Evolutionary conservation across 2,329 filamentous ascomycete species (phyloP).

Genomic region (Nannizziopsis barbatae): DNA sequence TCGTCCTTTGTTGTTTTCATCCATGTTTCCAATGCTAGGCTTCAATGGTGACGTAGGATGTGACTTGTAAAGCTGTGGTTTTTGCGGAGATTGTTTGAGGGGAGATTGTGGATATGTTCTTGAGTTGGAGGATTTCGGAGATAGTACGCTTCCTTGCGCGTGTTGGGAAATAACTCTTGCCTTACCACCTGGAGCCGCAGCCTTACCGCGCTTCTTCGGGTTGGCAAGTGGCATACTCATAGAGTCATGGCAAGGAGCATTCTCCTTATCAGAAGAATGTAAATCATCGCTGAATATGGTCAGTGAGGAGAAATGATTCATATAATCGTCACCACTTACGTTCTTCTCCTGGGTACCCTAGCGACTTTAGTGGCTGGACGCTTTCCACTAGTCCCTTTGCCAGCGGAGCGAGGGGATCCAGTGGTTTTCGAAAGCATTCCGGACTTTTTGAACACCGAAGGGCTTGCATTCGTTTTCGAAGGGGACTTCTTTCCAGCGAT

Average conservation of each 20-base stretch:
- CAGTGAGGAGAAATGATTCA: slow-evolving; percentile 7
- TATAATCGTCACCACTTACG: background rate
- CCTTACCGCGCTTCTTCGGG: slow-evolving; percentile 55
- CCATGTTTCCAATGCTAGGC: slow-evolving; percentile 30
- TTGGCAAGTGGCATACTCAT: slow-evolving; percentile 47
- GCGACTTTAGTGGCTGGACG: slow-evolving; percentile 20
- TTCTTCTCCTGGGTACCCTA: slow-evolving; percentile 15
- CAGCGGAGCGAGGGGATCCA: slow-evolving; percentile 23
- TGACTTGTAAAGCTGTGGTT: slow-evolving; percentile 39
- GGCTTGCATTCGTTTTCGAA: background rate
- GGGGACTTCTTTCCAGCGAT: slow-evolving; percentile 37
- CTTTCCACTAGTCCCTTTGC: slow-evolving; percentile 20
- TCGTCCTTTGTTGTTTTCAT: slow-evolving; percentile 7
- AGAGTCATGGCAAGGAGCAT: slow-evolving; percentile 37
- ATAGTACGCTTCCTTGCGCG: slow-evolving; percentile 53
- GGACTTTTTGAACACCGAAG: slow-evolving; percentile 25
- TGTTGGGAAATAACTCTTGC: slow-evolving; percentile 35
- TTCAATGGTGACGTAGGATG: slow-evolving; percentile 55
- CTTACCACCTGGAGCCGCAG: slow-evolving; percentile 28
- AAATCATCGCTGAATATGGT: slow-evolving; percentile 47
- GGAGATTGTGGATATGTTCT: slow-evolving; percentile 53
- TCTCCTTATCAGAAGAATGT: slow-evolving; percentile 63
- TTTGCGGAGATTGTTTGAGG: slow-evolving; percentile 31
- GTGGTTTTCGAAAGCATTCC: slow-evolving; percentile 22
- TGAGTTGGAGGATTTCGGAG: slow-evolving; percentile 72